Evolutionary conservation across 441 rosid species (phyloP).

Genomic region (Hura crepitans): DNA sequence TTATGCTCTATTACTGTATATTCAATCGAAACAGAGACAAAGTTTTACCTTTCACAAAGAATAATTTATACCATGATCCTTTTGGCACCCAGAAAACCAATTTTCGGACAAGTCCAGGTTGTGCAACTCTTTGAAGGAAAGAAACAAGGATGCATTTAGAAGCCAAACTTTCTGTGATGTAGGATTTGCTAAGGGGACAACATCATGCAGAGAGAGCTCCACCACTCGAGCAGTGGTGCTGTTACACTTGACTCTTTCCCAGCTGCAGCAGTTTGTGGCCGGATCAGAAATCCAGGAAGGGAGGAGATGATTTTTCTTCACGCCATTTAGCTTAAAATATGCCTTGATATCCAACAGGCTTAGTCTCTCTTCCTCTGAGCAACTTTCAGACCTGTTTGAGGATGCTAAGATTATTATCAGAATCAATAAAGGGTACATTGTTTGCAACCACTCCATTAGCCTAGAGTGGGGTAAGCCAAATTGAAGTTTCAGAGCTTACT

Average conservation of each 20-base stretch:
- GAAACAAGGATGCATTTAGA: neutral
- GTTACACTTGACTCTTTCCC: constrained; percentile 4
- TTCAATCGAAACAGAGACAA: neutral
- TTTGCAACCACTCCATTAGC: neutral
- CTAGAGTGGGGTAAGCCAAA: neutral
- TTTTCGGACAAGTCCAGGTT: neutral
- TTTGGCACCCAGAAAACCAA: neutral
- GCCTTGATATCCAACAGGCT: neutral
- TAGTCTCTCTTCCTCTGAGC: constrained; percentile 7
- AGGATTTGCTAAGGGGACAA: neutral
- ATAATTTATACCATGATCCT: neutral
- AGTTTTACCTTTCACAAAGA: neutral
- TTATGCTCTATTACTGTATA: neutral
- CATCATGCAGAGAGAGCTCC: neutral
- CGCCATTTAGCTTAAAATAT: neutral
- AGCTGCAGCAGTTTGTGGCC: neutral
- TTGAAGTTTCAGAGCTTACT: too few relatives aligned
- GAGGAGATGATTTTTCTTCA: neutral
- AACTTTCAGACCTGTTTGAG: neutral
- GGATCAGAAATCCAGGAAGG: constrained; percentile 1
- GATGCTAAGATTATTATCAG: neutral
- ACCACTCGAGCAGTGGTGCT: neutral
- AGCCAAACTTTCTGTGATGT: neutral
- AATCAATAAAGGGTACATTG: neutral
- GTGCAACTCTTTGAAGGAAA: neutral